phyloP scores from a whole-genome alignment of 106 monocot species.

The Xerophyta viscosa region DNA sequence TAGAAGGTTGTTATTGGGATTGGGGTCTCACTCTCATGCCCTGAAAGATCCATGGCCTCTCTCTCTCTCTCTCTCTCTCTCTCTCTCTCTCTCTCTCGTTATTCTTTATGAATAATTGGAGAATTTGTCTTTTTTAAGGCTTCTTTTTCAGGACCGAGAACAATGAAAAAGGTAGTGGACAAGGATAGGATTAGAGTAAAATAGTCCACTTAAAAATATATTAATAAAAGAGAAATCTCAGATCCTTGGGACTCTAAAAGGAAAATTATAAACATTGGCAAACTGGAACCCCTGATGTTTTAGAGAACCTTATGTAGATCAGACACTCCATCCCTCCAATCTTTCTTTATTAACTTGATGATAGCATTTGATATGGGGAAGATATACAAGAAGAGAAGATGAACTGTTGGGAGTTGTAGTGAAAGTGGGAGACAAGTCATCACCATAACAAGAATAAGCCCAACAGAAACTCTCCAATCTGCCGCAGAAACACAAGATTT shows the following conservation, averaged over 20 bases:
- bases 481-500: too few relatives aligned
- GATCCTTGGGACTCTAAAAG: slow-evolving; percentile 4
- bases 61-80: too few relatives aligned
- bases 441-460: too few relatives aligned
- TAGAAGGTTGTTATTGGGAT: slow-evolving; percentile 17
- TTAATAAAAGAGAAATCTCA: too few relatives aligned
- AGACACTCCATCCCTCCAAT: background rate
- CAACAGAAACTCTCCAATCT: too few relatives aligned
- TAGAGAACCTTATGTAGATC: slow-evolving; percentile 6
- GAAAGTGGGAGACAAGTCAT: slow-evolving; percentile 4
- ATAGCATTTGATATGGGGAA: too few relatives aligned
- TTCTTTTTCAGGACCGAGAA: slow-evolving; percentile 2
- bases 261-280: background rate
- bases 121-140: background rate
- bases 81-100: slow-evolving; percentile 5
- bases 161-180: slow-evolving; percentile 7
- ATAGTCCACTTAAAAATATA: background rate
- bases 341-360: background rate
- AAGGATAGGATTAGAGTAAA: too few relatives aligned
- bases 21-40: slow-evolving; percentile 12
- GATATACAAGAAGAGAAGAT: too few relatives aligned
- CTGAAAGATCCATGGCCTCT: slow-evolving; percentile 10
- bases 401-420: background rate
- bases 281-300: background rate
- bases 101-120: background rate